Conservation (phyloP, 305 asterid genomes). For the Fraxinus velutina region DNA sequence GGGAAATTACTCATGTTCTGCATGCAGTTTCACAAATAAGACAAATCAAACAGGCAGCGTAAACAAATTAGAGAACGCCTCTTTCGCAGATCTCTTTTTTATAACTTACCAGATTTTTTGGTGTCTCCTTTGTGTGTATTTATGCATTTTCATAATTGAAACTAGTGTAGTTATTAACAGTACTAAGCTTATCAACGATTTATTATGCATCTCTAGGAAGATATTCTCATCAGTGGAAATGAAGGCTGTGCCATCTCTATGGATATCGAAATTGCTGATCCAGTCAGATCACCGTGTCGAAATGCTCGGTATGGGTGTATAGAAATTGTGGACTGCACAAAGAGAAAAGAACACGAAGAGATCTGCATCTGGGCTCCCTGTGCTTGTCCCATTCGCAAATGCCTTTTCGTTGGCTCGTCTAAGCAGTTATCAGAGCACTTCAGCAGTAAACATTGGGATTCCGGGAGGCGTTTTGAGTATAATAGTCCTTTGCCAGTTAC, state of each 20-base stretch:
- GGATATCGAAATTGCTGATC: slow-evolving; percentile 53
- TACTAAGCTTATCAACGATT: neutral
- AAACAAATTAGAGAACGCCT: neutral
- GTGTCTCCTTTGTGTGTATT: neutral
- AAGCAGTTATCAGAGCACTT: slow-evolving; percentile 64
- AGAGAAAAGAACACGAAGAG: slow-evolving; percentile 63
- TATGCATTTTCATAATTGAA: neutral
- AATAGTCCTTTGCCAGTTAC: slow-evolving; percentile 62
- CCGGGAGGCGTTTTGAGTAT: slow-evolving; percentile 79
- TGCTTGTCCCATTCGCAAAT: slow-evolving; percentile 68
- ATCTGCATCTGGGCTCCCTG: slow-evolving; percentile 65
- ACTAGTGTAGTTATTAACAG: slow-evolving; percentile 2
- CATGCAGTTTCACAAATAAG: neutral
- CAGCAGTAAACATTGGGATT: slow-evolving; percentile 77
- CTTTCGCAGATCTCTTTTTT: neutral
- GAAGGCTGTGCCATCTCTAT: slow-evolving; percentile 48
- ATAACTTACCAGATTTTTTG: neutral
- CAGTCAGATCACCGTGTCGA: slow-evolving; percentile 63
- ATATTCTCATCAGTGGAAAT: slow-evolving; percentile 36
- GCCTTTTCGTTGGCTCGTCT: slow-evolving; percentile 64
- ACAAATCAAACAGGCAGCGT: neutral
- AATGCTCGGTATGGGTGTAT: slow-evolving; percentile 70
- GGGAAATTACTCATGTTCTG: neutral
- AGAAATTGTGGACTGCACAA: slow-evolving; percentile 46
- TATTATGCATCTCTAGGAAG: slow-evolving; percentile 43